Evolutionary conservation across 2,329 filamentous ascomycete species (phyloP).

Genomic region (Pyrenophora teres): DNA sequence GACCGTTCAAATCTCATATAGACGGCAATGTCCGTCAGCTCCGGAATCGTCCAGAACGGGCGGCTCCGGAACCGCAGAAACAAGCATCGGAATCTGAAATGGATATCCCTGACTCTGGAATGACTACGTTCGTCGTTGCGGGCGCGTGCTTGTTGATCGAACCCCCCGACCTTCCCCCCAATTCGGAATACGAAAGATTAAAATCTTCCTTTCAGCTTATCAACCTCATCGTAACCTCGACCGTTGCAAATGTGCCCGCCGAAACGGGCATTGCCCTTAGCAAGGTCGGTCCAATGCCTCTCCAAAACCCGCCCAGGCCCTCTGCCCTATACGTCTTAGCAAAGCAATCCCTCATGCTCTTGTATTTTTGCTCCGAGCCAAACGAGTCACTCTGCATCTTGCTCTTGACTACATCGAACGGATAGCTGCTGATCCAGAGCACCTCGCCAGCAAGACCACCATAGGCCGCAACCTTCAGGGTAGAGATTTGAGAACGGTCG

Average conservation of each 20-base stretch:
- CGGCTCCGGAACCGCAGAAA: no score
- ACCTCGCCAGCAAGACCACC: conserved; percentile 92
- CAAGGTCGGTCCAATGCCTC: conserved; percentile 86
- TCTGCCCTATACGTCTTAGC: conserved; percentile 77
- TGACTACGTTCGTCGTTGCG: not conserved
- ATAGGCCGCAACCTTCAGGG: conserved; percentile 86
- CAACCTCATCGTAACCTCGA: conserved; percentile 32
- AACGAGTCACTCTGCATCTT: conserved; percentile 99
- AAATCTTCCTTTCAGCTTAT: conserved; percentile 16
- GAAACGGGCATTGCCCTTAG: conserved; percentile 96
- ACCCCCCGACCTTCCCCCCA: not conserved
- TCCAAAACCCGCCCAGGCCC: conserved; percentile 88
- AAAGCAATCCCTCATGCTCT: conserved; percentile 87
- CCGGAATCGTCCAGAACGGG: no score
- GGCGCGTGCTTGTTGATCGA: not conserved
- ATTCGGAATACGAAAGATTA: not conserved
- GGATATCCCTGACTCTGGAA: no score
- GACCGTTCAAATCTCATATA: no score
- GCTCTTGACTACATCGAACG: conserved; percentile 96
- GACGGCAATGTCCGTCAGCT: no score
- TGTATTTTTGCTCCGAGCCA: conserved; percentile 71
- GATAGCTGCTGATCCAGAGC: conserved; percentile 91
- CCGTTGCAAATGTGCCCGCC: conserved; percentile 92
- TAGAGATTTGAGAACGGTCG: conserved; percentile 76
- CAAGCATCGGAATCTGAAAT: no score